These are phyloP conservation scores for Phalaenopsis hybrid DNA, from an alignment of 116 monocot genomes.

Conservation along the genomic window DNA sequence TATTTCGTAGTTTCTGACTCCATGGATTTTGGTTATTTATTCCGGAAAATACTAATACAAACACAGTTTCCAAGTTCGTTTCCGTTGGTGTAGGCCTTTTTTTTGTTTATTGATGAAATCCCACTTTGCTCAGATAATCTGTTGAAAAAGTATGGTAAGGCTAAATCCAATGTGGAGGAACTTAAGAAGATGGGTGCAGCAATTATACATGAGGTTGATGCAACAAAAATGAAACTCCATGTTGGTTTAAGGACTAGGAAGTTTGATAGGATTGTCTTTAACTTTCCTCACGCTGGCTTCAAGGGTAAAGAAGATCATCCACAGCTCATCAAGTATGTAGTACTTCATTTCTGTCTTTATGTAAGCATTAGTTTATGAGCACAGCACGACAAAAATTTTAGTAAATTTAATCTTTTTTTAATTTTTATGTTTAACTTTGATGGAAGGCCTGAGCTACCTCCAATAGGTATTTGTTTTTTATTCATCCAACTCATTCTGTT, in stretches of 20 bases:
- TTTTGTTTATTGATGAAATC: neutral
- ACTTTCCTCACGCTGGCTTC: conserved; percentile 59
- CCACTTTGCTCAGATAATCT: conserved; percentile 16
- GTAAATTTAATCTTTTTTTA: neutral
- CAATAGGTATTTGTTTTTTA: no score
- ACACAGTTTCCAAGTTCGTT: no score
- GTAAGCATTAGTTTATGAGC: neutral
- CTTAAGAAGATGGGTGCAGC: conserved; percentile 26
- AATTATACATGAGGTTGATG: conserved; percentile 35
- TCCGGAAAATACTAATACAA: no score
- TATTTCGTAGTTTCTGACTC: no score
- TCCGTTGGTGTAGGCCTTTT: no score
- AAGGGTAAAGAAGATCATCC: conserved; percentile 35
- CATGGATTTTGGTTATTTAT: no score
- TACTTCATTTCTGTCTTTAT: neutral
- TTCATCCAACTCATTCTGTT: no score
- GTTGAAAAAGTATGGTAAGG: conserved; percentile 26
- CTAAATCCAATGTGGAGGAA: conserved; percentile 23
- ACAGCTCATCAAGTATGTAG: conserved; percentile 23
- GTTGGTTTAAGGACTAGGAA: conserved; percentile 22
- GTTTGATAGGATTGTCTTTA: conserved; percentile 44
- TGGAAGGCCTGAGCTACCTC: no score
- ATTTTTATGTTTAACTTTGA: no score
- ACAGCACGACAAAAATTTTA: neutral
- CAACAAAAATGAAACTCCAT: conserved; percentile 27